phyloP scores from a whole-genome alignment of 306 rosid species.

The Delonix regia region DNA sequence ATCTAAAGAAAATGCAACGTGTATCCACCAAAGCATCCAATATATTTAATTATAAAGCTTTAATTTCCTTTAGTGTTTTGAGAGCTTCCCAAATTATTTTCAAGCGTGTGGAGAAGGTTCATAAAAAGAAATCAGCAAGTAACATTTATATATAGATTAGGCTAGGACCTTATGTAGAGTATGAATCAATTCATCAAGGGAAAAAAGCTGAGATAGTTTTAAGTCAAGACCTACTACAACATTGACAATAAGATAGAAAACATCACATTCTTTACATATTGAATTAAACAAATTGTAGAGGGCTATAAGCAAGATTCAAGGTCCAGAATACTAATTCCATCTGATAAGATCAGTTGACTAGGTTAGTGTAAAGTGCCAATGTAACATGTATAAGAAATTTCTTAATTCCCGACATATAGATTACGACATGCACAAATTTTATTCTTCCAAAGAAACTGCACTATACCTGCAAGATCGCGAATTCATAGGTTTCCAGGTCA shows the following conservation, averaged over 20 bases:
- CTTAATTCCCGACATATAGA: not conserved
- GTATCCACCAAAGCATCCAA: not conserved
- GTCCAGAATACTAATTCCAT: not conserved
- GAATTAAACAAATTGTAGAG: not conserved
- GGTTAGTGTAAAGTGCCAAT: not conserved
- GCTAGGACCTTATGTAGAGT: not conserved
- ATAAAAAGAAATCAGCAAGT: not conserved
- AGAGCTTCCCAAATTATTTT: not conserved
- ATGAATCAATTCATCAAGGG: not conserved
- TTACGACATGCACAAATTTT: not conserved
- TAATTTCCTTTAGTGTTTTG: not conserved
- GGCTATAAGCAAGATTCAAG: constrained; percentile 8
- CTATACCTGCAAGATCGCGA: constrained; percentile 78
- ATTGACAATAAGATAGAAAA: not conserved
- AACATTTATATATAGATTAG: not conserved
- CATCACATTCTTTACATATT: not conserved
- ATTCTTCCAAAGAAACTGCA: constrained; percentile 10
- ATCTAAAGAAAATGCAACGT: not conserved
- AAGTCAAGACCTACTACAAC: not conserved
- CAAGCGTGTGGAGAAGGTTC: not conserved
- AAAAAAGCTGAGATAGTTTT: not conserved
- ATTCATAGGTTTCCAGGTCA: constrained; percentile 76
- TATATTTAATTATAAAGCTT: not conserved
- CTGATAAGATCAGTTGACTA: constrained; percentile 3
- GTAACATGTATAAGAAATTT: not conserved